Evolutionary conservation across 2,329 filamentous ascomycete species (phyloP).

Genomic region (Aureobasidium sp.): DNA sequence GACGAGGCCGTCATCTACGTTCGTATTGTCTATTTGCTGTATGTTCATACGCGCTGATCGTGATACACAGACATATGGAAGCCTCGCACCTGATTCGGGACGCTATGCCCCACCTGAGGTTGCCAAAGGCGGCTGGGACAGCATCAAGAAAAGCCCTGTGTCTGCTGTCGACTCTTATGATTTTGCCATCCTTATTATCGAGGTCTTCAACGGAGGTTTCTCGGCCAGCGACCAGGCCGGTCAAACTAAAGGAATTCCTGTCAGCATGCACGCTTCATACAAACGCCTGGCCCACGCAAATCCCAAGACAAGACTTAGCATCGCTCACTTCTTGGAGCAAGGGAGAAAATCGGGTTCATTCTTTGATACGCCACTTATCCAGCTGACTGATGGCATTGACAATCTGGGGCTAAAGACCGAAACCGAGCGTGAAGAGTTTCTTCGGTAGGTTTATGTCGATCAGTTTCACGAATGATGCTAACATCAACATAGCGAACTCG

Average conservation of each 20-base stretch:
- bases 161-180: constrained; percentile 81
- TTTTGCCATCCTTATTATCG: constrained; percentile 74
- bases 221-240: constrained; percentile 67
- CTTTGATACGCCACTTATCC: constrained; percentile 88
- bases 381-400: constrained; percentile 85
- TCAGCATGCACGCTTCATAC: constrained; percentile 83
- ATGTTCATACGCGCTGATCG: not conserved
- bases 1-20: constrained; percentile 90
- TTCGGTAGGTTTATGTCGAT: constrained; percentile 46
- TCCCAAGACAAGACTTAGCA: constrained; percentile 77
- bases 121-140: constrained; percentile 79
- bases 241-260: constrained; percentile 77
- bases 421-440: constrained; percentile 72
- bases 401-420: constrained; percentile 83
- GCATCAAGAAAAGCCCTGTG: constrained; percentile 72
- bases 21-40: constrained; percentile 1
- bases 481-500: constrained; percentile 53
- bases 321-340: constrained; percentile 82
- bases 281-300: constrained; percentile 81
- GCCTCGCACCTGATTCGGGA: constrained; percentile 73
- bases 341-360: constrained; percentile 74
- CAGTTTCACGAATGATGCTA: not conserved
- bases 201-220: constrained; percentile 85
- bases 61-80: constrained; percentile 63
- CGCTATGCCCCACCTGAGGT: constrained; percentile 85